phyloP scores from a whole-genome alignment of 768 basidiomycete genomes.

The Phaeolepiota aurea region DNA sequence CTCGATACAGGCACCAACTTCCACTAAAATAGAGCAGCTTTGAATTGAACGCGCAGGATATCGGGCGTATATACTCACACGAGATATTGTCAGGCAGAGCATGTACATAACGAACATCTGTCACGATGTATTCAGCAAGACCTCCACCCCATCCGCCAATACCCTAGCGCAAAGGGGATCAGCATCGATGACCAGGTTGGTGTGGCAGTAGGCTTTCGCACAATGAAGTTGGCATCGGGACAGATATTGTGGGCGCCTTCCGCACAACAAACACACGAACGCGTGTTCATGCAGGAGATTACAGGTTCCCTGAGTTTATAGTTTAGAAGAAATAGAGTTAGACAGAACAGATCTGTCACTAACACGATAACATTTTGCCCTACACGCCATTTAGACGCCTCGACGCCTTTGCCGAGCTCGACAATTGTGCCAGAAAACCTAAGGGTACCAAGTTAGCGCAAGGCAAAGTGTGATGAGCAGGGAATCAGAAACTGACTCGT shows the following conservation, averaged over 20 bases:
- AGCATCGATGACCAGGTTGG: no score
- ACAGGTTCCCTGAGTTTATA: constrained; percentile 29
- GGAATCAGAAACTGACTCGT: constrained; percentile 24
- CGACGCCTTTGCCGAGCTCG: constrained; percentile 23
- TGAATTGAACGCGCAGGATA: no score
- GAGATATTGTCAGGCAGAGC: constrained; percentile 26
- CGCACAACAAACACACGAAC: constrained; percentile 23
- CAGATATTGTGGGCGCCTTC: constrained; percentile 25
- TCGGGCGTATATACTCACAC: constrained; percentile 24
- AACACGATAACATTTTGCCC: constrained; percentile 27
- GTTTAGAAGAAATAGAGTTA: no score
- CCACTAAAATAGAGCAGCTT: no score
- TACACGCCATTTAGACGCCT: constrained; percentile 19
- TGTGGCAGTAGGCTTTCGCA: no score
- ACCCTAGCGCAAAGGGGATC: constrained; percentile 17
- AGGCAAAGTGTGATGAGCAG: no score
- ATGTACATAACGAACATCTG: constrained; percentile 26
- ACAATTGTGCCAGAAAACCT: constrained; percentile 28
- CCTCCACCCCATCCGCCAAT: constrained; percentile 33
- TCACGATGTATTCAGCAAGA: constrained; percentile 30
- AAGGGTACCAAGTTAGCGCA: neutral
- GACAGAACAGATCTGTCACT: no score
- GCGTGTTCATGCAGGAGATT: constrained; percentile 25
- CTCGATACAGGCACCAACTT: constrained; percentile 38
- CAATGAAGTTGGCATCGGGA: constrained; percentile 23